Evolutionary conservation across 2,329 filamentous ascomycete genomes (phyloP).

Genomic region (Zasmidium angulare): DNA sequence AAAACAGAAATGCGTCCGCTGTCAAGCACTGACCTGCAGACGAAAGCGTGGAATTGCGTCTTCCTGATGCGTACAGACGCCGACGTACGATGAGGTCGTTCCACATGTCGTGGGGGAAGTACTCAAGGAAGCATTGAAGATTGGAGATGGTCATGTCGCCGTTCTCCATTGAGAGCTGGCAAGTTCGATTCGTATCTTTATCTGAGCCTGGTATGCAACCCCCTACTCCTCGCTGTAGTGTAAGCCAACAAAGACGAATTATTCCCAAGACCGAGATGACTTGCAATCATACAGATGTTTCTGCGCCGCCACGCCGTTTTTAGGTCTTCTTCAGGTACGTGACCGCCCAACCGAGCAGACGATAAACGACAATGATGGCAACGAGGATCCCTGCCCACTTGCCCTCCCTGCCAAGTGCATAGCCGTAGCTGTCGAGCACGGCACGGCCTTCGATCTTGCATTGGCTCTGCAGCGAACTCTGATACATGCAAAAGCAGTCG

Average conservation of each 20-base stretch:
- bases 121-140: neutral
- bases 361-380: conserved; percentile 69
- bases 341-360: conserved; percentile 64
- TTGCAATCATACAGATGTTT: no score
- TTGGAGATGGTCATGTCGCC: neutral
- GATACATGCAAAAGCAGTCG: conserved; percentile 68
- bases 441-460: conserved; percentile 69
- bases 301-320: no score
- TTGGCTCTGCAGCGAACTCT: conserved; percentile 57
- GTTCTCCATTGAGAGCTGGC: neutral
- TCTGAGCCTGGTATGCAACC: neutral
- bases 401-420: conserved; percentile 58
- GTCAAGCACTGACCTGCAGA: neutral
- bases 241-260: conserved; percentile 9
- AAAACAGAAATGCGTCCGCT: neutral
- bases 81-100: neutral
- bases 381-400: conserved; percentile 73
- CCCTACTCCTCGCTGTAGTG: neutral
- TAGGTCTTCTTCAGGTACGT: conserved; percentile 23
- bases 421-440: conserved; percentile 67
- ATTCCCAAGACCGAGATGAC: neutral
- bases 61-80: neutral
- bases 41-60: neutral
- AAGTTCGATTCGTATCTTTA: neutral
- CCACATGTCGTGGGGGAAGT: neutral